Evolutionary conservation across 305 asterid genomes (phyloP).

Genomic region (Solanum hybrid): DNA sequence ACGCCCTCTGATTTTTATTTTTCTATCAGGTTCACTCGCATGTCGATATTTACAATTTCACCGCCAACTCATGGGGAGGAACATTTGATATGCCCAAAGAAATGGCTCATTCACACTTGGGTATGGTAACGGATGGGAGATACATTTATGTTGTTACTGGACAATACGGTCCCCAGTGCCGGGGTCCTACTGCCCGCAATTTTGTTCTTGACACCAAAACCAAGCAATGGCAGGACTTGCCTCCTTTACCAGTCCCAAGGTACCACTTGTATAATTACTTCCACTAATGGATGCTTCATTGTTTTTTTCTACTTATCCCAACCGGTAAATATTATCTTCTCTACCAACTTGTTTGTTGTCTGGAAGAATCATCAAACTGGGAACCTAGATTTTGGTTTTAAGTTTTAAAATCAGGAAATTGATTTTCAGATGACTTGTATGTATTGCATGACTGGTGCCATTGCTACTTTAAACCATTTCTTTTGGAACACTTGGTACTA

Average conservation of each 20-base stretch:
- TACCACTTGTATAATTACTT: not conserved
- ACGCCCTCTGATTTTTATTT: not conserved
- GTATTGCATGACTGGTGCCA: not conserved
- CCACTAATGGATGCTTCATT: not conserved
- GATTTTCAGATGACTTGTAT: not conserved
- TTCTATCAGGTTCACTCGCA: conserved; percentile 76
- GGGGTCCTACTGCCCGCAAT: conserved; percentile 83
- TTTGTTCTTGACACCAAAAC: conserved; percentile 73
- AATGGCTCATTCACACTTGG: conserved; percentile 98
- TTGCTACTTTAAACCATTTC: not conserved
- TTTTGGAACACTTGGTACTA: not conserved
- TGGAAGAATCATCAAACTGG: not conserved
- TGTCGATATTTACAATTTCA: conserved; percentile 82
- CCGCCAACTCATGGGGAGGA: conserved; percentile 84
- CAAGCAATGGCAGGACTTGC: conserved; percentile 60
- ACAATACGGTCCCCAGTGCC: conserved; percentile 94
- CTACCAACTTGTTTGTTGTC: not conserved
- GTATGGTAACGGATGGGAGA: conserved; percentile 93
- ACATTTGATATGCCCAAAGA: conserved; percentile 94
- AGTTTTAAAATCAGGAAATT: not conserved
- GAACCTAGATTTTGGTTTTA: not conserved
- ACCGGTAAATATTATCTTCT: not conserved
- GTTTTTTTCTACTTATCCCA: not conserved
- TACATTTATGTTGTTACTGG: conserved; percentile 80
- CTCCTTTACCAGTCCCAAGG: conserved; percentile 90